A percentile compares a stretch with the other conserved stretches of the same genome.
Evolutionary conservation across 1,139 yeast genomes (phyloP).

Genomic region (Pichia sp.): DNA sequence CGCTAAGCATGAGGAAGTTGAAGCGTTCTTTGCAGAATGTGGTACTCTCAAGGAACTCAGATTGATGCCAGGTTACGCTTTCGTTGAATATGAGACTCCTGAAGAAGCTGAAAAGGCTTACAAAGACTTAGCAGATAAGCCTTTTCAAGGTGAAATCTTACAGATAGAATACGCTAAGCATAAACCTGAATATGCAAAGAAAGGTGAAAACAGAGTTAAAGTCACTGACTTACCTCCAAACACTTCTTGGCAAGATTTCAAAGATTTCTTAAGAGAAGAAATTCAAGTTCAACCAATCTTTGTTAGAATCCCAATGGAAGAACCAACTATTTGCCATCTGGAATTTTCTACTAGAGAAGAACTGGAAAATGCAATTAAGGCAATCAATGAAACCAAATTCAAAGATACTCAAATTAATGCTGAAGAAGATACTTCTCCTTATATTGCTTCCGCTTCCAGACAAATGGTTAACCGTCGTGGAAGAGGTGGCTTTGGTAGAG

Average conservation of each 20-base stretch:
- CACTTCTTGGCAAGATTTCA: constrained; percentile 79
- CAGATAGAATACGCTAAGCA: constrained; percentile 65
- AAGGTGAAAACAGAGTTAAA: constrained; percentile 67
- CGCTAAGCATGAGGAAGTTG: constrained; percentile 50
- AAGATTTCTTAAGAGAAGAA: constrained; percentile 70
- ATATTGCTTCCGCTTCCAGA: constrained; percentile 59
- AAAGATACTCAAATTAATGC: constrained; percentile 60
- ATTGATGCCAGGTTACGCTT: constrained; percentile 69
- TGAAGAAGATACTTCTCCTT: constrained; percentile 73
- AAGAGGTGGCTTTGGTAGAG: constrained; percentile 24
- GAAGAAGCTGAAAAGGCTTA: constrained; percentile 64
- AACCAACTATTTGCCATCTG: constrained; percentile 60
- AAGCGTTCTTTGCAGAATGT: constrained; percentile 55
- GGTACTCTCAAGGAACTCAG: constrained; percentile 65
- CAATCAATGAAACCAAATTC: constrained; percentile 64
- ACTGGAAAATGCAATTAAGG: constrained; percentile 59
- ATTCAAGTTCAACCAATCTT: constrained; percentile 59
- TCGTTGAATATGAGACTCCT: constrained; percentile 58
- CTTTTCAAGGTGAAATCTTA: constrained; percentile 51
- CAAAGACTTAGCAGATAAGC: constrained; percentile 43
- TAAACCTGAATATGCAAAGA: constrained; percentile 38
- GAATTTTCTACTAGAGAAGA: constrained; percentile 75
- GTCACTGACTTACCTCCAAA: constrained; percentile 65
- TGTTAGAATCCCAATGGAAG: constrained; percentile 64
- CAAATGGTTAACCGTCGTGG: constrained; percentile 40